Evolutionary conservation across 371 early-diverging fungal species (phyloP).

Genomic region (Smittium culicis): DNA sequence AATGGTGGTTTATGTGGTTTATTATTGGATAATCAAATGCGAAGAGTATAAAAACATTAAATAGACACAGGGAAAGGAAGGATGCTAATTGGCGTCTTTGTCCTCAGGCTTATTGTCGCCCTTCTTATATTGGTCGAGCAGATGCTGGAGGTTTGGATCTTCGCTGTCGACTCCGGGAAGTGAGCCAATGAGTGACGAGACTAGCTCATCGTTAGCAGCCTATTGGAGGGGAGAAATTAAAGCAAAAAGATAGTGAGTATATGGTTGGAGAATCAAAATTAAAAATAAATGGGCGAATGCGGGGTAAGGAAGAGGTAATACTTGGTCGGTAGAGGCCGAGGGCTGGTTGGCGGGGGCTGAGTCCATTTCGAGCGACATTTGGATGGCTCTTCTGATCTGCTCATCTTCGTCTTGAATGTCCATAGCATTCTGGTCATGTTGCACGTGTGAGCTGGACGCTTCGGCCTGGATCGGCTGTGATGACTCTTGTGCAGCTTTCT

Average conservation of each 20-base stretch:
- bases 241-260: slow-evolving; percentile 14
- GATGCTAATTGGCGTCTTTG: not conserved
- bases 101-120: slow-evolving; percentile 24
- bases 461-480: slow-evolving; percentile 32
- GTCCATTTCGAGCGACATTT: slow-evolving; percentile 58
- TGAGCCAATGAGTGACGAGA: slow-evolving; percentile 56
- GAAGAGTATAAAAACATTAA: too few relatives aligned
- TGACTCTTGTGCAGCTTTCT: slow-evolving; percentile 38
- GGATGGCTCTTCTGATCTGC: slow-evolving; percentile 70
- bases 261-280: not conserved
- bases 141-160: slow-evolving; percentile 71
- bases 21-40: too few relatives aligned
- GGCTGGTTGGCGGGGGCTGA: not conserved
- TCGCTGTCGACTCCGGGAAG: slow-evolving; percentile 79
- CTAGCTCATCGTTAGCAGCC: slow-evolving; percentile 33
- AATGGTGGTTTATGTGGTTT: too few relatives aligned
- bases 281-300: not conserved
- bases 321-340: not conserved
- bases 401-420: slow-evolving; percentile 74
- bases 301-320: not conserved
- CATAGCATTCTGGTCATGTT: slow-evolving; percentile 42
- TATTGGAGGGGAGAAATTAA: too few relatives aligned
- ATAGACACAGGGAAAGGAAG: not conserved
- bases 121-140: slow-evolving; percentile 36
- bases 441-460: slow-evolving; percentile 29